These are phyloP conservation scores for Aspergillus biplanus DNA, from an alignment of 495 filamentous ascomycete genomes.

Conservation along the genomic window DNA sequence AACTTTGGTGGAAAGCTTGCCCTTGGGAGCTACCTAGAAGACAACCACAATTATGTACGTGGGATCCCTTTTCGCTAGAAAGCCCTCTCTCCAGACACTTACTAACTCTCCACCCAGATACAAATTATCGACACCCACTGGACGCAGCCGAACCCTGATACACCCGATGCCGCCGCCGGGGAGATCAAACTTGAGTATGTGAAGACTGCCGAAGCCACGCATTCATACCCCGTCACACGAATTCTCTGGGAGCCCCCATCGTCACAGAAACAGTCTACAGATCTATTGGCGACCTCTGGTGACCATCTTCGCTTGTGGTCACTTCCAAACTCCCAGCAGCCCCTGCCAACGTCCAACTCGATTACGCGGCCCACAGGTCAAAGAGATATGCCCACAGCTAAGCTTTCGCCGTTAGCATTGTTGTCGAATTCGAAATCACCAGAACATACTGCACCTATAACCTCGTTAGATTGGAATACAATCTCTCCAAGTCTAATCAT, in stretches of 20 bases:
- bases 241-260: constrained; percentile 97
- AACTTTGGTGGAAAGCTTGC: constrained; percentile 88
- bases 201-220: constrained; percentile 95
- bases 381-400: constrained; percentile 70
- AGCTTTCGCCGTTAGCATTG: constrained; percentile 90
- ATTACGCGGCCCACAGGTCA: constrained; percentile 71
- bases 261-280: constrained; percentile 94
- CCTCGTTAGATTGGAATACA: constrained; percentile 96
- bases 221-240: constrained; percentile 95
- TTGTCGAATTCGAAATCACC: constrained; percentile 98
- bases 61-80: constrained; percentile 25
- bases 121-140: constrained; percentile 94
- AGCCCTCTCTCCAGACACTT: background rate
- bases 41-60: constrained; percentile 92
- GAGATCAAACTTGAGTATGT: constrained; percentile 84
- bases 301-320: constrained; percentile 98
- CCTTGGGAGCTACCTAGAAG: constrained; percentile 93
- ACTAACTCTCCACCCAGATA: constrained; percentile 61
- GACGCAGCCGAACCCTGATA: constrained; percentile 68
- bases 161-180: constrained; percentile 63
- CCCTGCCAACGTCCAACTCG: constrained; percentile 61
- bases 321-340: constrained; percentile 59
- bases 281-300: constrained; percentile 93
- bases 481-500: constrained; percentile 96
- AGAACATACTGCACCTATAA: constrained; percentile 95